Percentiles rank a stretch among this genome's conserved stretches.
Conservation (phyloP, 139 green algal species). For the Pedinophyceae sp. region DNA sequence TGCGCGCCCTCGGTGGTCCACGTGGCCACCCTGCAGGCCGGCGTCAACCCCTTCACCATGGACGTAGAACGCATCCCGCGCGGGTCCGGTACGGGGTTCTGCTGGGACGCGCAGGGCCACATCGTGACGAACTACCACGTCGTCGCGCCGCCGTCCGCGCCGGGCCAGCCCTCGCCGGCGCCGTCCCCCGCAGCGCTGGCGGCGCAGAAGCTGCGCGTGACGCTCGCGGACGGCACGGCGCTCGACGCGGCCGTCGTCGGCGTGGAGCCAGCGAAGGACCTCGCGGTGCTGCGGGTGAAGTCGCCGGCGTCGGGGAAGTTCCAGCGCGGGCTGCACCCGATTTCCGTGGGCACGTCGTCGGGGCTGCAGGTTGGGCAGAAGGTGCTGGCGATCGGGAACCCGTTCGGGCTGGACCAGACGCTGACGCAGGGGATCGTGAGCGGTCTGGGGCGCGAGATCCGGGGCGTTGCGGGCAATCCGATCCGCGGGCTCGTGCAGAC, state of each 20-base stretch:
- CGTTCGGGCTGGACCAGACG: slow-evolving; percentile 68
- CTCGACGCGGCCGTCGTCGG: slow-evolving; percentile 28
- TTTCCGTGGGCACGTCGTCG: slow-evolving; percentile 1
- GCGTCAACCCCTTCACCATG: slow-evolving; percentile 11
- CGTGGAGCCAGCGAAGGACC: slow-evolving; percentile 48
- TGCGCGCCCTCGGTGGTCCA: slow-evolving; percentile 36
- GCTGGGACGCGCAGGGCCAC: slow-evolving; percentile 52
- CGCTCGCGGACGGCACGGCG: slow-evolving; percentile 19
- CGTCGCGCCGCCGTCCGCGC: too few species aligned
- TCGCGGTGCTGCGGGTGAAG: slow-evolving; percentile 60
- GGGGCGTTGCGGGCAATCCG: slow-evolving; percentile 1
- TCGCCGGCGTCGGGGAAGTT: slow-evolving; percentile 4
- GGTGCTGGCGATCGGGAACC: slow-evolving; percentile 47
- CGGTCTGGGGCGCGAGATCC: slow-evolving; percentile 43
- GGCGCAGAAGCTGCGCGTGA: slow-evolving; percentile 16
- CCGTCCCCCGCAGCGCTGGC: slow-evolving; percentile 8
- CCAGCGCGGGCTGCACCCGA: too few species aligned
- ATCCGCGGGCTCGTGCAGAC: slow-evolving; percentile 48
- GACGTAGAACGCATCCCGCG: slow-evolving; percentile 27
- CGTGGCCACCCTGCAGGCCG: slow-evolving; percentile 30
- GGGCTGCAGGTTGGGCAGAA: slow-evolving; percentile 42
- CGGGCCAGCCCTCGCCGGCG: too few species aligned
- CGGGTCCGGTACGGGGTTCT: slow-evolving; percentile 46
- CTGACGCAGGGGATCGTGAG: slow-evolving; percentile 50
- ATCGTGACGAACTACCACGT: slow-evolving; percentile 64